Base-by-base conservation (phyloP, 2,329 filamentous ascomycete species). In the Calonectria leucothoes region DNA sequence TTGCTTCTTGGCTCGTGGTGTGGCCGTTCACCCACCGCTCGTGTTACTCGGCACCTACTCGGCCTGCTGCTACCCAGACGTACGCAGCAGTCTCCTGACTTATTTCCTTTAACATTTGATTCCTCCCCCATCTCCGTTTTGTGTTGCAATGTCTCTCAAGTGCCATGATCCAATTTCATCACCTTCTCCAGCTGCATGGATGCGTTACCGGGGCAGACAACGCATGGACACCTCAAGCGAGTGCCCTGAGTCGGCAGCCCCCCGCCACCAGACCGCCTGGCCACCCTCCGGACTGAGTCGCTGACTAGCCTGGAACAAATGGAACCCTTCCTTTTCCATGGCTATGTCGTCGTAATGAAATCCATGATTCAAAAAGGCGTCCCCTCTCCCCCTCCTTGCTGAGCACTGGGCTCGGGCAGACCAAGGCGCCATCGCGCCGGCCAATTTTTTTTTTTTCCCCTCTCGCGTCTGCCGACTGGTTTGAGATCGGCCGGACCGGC, bases 251-350 rank as follows among this genome's bases (percentile, higher is more conserved):
- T 73, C 61, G 57, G 39, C 65, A 72, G 65, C 74, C 69, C 63
- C 74, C 67, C 67, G 67, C 73, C 69, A 55, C 67, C 51, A 70
- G 48, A 70, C 59, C 67, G 57, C 67, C 67, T 63, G 35, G 59
- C 39, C 27, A 42, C 10, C 59, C 59, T 59, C 52, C 57, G 70
- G 57, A 66, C 71, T 61, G 73, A 68, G 59, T 70, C 52, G 66
- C 63, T 67, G 67, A 67, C 71, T 72, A 55, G 67, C 75, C 76
- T 78, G 42, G 52, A 73, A 71, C 70, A 74, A 77, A 76, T 73
- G 72, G 68, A 71, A 52, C 72, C 39, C 69, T 68, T 55, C 35
- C 51, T 49, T 71, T 59, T 59, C 33, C 12, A 59, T 59, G 14
- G 31, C 52, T n/a, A 57, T 57, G 52, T 23, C 52, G 29, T 57